A percentile compares a stretch with the other conserved stretches of the same genome.
phyloP scores from a whole-genome alignment of 2,329 filamentous ascomycete species.

The Diaporthe vexans region DNA sequence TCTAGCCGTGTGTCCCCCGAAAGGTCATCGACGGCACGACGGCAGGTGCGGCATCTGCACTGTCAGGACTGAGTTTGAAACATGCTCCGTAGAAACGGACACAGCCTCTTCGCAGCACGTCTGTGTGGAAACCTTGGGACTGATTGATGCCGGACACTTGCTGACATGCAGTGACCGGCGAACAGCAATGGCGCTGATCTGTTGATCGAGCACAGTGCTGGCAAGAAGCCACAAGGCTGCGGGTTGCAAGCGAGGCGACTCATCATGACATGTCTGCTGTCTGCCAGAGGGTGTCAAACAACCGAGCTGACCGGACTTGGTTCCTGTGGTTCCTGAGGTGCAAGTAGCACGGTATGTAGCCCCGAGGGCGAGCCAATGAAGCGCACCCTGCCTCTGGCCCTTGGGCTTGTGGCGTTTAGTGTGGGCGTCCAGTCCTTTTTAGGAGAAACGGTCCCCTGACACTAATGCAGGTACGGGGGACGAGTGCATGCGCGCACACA shows the following conservation, averaged over 20 bases:
- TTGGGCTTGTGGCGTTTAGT: constrained; percentile 38
- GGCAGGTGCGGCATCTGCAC: constrained; percentile 23
- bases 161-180: constrained; percentile 22
- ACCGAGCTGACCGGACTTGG: constrained; percentile 26
- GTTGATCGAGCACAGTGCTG: constrained; percentile 32
- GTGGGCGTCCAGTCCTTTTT: constrained; percentile 40
- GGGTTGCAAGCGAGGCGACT: constrained; percentile 23
- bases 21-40: constrained; percentile 7
- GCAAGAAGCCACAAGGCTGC: constrained; percentile 21
- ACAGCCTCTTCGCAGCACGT: constrained; percentile 20
- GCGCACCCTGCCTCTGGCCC: constrained; percentile 11
- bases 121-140: constrained; percentile 24
- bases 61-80: constrained; percentile 29
- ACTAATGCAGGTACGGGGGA: constrained; percentile 43
- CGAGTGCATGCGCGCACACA: constrained; percentile 30
- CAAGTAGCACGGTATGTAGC: constrained; percentile 10
- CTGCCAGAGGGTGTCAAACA: constrained; percentile 27
- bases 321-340: constrained; percentile 26
- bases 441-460: constrained; percentile 43
- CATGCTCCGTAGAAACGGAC: constrained; percentile 31
- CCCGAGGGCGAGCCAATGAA: constrained; percentile 33
- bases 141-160: background rate
- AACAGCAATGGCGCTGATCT: constrained; percentile 10
- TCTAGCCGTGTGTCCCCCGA: constrained; percentile 21
- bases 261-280: constrained; percentile 22